Percentiles rank a stretch among this genome's conserved stretches.
Evolutionary conservation across 169 alveolate species (phyloP).

Genomic region (Neospora caninum): DNA sequence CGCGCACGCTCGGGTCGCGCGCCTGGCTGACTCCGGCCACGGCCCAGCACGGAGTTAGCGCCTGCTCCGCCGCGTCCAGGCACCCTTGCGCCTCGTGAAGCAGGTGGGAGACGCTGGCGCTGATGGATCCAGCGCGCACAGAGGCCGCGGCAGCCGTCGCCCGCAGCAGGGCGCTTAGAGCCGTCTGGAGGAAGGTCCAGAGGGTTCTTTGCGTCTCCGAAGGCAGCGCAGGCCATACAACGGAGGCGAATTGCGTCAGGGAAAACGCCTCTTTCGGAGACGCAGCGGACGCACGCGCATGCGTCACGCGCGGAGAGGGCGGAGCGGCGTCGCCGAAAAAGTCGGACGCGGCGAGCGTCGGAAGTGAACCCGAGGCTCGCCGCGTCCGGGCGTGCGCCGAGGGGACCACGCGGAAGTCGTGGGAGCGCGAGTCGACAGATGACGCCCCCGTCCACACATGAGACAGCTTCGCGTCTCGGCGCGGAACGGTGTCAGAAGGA

Average conservation of each 20-base stretch:
- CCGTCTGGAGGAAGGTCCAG: background rate
- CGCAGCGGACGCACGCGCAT: background rate
- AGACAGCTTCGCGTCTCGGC: no score
- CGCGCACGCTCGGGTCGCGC: background rate
- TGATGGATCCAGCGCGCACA: background rate
- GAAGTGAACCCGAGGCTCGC: background rate
- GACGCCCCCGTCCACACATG: no score
- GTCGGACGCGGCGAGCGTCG: background rate
- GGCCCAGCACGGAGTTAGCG: background rate
- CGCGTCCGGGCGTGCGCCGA: background rate
- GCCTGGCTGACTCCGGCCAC: background rate
- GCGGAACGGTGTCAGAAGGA: no score
- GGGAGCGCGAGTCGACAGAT: background rate
- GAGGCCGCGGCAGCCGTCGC: background rate
- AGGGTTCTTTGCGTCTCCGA: background rate
- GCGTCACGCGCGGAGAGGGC: background rate
- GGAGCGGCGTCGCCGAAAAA: background rate
- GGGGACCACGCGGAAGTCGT: background rate
- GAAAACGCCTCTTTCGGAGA: background rate
- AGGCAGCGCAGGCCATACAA: background rate
- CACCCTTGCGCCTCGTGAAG: background rate
- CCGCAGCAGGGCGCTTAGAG: background rate
- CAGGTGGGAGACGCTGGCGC: background rate
- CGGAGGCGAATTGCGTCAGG: background rate
- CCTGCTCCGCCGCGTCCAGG: background rate